Base-by-base conservation (phyloP, 345 rosid genomes). In the Linum tenue region DNA sequence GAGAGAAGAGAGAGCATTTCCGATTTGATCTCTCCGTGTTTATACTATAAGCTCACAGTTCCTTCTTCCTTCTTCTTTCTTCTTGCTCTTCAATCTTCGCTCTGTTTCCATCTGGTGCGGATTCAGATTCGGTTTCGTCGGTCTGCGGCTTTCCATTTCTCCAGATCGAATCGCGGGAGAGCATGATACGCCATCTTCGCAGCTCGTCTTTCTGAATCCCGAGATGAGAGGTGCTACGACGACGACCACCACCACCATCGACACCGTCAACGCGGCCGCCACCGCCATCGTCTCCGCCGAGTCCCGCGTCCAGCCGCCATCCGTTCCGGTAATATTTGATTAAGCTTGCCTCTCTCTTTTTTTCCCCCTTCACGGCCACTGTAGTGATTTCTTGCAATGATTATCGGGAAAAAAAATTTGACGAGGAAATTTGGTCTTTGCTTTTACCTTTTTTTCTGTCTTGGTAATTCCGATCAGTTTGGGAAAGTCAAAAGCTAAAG, bases 261-360 rank as follows among this genome's bases (percentile, higher is more conserved):
- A 85, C 60, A 91, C 95, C 44, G 80, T 87, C 44, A 89, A 89
- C 91, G 98, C 96, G 69, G 96, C 98, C 51, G 98, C 96, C 58
- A 67, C 95, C 9, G 98, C 98, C 67, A 89, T 89, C 80, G 81
- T 87, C 79, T 78, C 92, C 69, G 95, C 98, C 60, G 95, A 92
- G 72, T 78, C 92, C 12, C 87, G 98, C 4, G 79, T 79, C n/a
- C 98, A 76, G 80, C 98, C 95, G 0, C 37, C 89, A 37, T 35
- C 85, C 35, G 80, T 73, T 16, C 84, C 77, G 90, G 96, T 91
- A 75, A 44, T 48, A 15, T 48, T 48, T 48, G 53, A 48, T 0
- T 9, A 37, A 14, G 8, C 57, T n/a, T 0, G 59, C 16, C 17
- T 1, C 35, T 55, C 10, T 51, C 10, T 37, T 3, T 60, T 39